Evolutionary conservation across 1,139 yeast species (phyloP).

Genomic region (Spathaspora jeffriesii): DNA sequence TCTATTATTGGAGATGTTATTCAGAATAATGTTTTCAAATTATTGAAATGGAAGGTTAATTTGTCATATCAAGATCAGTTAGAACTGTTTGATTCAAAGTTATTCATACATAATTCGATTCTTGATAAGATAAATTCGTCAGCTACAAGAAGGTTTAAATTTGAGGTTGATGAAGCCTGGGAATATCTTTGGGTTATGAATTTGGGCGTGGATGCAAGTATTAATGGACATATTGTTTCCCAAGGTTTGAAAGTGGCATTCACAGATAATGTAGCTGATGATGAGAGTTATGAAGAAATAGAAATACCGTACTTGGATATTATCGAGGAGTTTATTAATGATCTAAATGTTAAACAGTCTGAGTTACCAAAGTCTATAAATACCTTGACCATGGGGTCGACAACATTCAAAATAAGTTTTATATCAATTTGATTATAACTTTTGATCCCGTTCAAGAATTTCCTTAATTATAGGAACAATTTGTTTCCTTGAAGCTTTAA

Average conservation of each 20-base stretch:
- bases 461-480: slow-evolving; percentile 67
- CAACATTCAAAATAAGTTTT: slow-evolving; percentile 11
- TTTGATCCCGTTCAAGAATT: slow-evolving; percentile 28
- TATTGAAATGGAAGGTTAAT: slow-evolving; percentile 63
- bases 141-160: slow-evolving; percentile 53
- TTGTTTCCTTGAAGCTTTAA: slow-evolving; percentile 76
- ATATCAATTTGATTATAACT: slow-evolving; percentile 7
- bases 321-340: slow-evolving; percentile 21
- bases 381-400: slow-evolving; percentile 10
- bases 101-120: slow-evolving; percentile 38
- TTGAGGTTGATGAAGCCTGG: slow-evolving; percentile 61
- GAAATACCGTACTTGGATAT: slow-evolving; percentile 26
- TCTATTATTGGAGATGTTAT: slow-evolving; percentile 30
- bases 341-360: slow-evolving; percentile 24
- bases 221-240: slow-evolving; percentile 15
- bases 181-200: slow-evolving; percentile 65
- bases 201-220: slow-evolving; percentile 37
- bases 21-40: slow-evolving; percentile 23
- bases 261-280: slow-evolving; percentile 14
- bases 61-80: slow-evolving; percentile 20
- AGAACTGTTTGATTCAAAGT: slow-evolving; percentile 27
- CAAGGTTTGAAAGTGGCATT: slow-evolving; percentile 45
- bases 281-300: slow-evolving; percentile 38
- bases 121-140: slow-evolving; percentile 47
- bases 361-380: slow-evolving; percentile 10